Conservation (phyloP, 2,329 filamentous ascomycete genomes). For the Dactylonectria estremocensis region DNA sequence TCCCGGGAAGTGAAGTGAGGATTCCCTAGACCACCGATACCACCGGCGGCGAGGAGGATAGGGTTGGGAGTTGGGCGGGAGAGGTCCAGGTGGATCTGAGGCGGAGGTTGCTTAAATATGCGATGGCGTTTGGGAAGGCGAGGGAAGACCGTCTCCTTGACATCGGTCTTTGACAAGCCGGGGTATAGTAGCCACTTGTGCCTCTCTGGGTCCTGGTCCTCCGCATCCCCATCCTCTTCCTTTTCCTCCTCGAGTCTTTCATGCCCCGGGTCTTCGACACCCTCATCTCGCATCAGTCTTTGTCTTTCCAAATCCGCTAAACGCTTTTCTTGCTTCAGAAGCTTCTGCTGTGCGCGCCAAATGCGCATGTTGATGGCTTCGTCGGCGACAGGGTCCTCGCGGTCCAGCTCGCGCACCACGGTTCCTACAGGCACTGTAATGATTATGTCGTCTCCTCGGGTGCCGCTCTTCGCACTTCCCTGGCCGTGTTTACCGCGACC, state of each 20-base stretch:
- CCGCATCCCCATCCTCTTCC: constrained; percentile 56
- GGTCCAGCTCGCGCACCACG: constrained; percentile 85
- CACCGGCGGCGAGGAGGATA: constrained; percentile 88
- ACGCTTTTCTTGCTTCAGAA: constrained; percentile 49
- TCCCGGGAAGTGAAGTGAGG: constrained; percentile 89
- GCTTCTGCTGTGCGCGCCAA: constrained; percentile 53
- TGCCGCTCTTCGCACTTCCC: constrained; percentile 81
- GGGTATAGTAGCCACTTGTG: constrained; percentile 92
- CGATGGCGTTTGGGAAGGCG: constrained; percentile 67
- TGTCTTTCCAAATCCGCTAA: constrained; percentile 55
- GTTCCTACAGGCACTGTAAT: constrained; percentile 95
- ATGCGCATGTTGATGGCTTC: constrained; percentile 62
- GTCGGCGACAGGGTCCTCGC: constrained; percentile 83
- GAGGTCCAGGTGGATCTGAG: constrained; percentile 81
- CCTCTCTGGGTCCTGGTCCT: constrained; percentile 64
- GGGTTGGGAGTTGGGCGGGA: constrained; percentile 85
- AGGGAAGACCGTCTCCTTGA: constrained; percentile 68
- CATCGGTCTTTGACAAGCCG: constrained; percentile 79
- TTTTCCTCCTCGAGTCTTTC: constrained; percentile 34
- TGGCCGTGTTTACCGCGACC: constrained; percentile 84
- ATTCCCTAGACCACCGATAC: constrained; percentile 92
- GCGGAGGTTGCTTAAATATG: constrained; percentile 76
- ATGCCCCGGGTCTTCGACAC: constrained; percentile 19
- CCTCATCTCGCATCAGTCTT: constrained; percentile 18
- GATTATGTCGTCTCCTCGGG: constrained; percentile 87